These are phyloP conservation scores for Claviceps spartinae DNA, from an alignment of 2,329 filamentous ascomycete genomes.

Conservation along the genomic window DNA sequence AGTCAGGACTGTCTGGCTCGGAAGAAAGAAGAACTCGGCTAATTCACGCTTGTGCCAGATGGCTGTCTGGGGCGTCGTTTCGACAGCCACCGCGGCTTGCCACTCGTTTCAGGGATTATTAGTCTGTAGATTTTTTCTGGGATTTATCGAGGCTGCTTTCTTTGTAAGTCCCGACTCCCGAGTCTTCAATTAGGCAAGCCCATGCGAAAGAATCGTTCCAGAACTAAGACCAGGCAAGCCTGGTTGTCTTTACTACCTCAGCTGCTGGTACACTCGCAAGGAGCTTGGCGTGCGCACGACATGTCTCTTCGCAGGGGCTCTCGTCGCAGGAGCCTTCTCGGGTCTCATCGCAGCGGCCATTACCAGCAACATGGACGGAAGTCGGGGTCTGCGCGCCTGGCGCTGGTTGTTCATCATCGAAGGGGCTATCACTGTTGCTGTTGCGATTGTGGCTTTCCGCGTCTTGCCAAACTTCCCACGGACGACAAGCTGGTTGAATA, in stretches of 20 bases:
- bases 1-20: not conserved
- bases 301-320: constrained; percentile 29
- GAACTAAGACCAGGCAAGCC: not conserved
- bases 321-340: constrained; percentile 24
- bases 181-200: constrained; percentile 10
- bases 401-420: constrained; percentile 22
- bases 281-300: constrained; percentile 29
- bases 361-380: constrained; percentile 19
- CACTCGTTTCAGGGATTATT: constrained; percentile 29
- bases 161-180: constrained; percentile 15
- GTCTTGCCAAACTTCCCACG: constrained; percentile 35
- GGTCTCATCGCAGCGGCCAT: constrained; percentile 30
- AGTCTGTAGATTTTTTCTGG: constrained; percentile 25
- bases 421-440: constrained; percentile 14
- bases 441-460: constrained; percentile 38
- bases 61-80: constrained; percentile 7
- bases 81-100: constrained; percentile 26
- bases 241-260: not conserved
- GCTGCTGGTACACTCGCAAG: constrained; percentile 38
- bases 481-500: constrained; percentile 26
- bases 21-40: not conserved
- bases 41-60: not conserved
- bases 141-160: constrained; percentile 27
- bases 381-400: constrained; percentile 16
- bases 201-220: constrained; percentile 20